A percentile compares a stretch with the other conserved stretches of the same genome.
These are phyloP conservation scores for Globisporangium barbulae DNA, from an alignment of 352 stramenopile genomes.

Conservation along the genomic window DNA sequence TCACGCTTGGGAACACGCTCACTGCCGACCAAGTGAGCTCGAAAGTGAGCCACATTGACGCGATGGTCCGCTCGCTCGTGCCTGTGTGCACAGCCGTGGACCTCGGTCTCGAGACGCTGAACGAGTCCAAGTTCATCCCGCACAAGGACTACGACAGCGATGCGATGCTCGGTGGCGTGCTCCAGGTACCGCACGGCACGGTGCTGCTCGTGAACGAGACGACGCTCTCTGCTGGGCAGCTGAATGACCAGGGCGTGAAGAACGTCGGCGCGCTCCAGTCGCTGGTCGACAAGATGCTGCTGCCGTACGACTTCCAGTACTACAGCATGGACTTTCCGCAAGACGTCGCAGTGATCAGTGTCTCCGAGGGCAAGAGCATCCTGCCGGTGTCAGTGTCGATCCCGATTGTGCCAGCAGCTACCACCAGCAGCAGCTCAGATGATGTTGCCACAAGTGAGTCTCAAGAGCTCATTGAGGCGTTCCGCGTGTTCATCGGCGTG, in stretches of 20 bases:
- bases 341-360: constrained; percentile 57
- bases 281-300: constrained; percentile 69
- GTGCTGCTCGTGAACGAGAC: constrained; percentile 71
- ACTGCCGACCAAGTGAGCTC: background rate
- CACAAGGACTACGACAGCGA: constrained; percentile 81
- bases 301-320: constrained; percentile 84
- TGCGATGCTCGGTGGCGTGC: constrained; percentile 36
- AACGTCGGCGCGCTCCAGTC: constrained; percentile 71
- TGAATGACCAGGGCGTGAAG: constrained; percentile 71
- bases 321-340: constrained; percentile 85
- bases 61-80: constrained; percentile 42
- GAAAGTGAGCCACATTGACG: constrained; percentile 25
- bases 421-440: background rate
- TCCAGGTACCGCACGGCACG: constrained; percentile 70
- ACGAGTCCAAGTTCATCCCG: constrained; percentile 56
- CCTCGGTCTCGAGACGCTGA: constrained; percentile 60
- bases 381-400: constrained; percentile 59
- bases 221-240: constrained; percentile 48
- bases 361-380: constrained; percentile 76
- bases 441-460: constrained; percentile 5
- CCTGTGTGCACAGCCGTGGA: constrained; percentile 50
- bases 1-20: constrained; percentile 28
- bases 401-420: constrained; percentile 18
- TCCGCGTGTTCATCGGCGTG: constrained; percentile 63
- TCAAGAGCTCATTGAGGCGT: constrained; percentile 45